Base-by-base conservation (phyloP, 257 asterid species). In the Cruciata laevipes region DNA sequence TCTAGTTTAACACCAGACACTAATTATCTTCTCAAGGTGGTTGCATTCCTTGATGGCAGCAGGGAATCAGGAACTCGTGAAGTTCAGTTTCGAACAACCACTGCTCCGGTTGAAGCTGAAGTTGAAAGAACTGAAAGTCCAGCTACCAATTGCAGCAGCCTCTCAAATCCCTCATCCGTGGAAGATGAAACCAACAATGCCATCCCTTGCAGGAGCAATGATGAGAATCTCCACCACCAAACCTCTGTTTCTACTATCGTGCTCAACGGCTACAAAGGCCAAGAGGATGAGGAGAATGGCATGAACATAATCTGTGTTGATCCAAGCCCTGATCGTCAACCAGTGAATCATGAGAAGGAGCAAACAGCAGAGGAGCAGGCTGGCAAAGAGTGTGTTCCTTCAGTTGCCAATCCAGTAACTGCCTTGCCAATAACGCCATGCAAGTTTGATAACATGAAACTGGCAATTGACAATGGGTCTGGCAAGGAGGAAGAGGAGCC, bases 101-200 rank as follows among this genome's bases (percentile, higher is more conserved):
- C 52, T 73, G 51, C 74, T 65, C 81, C 69, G 71, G 69, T 71
- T 44, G 86, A 75, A 61, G 68, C 66, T 67, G 85, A 81, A 65
- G 85, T 65, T 51, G 95, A 81, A 73, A 78, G 81, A 76, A 85
- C 85, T 66, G 83, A 73, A 73, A 87, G 92, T 63, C 86, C 88
- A 33, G 76, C 82, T 6, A 83, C 91, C 47, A 87, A 87, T 81
- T 84, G 83, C 69, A 89, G 98, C 77, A 89, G 87, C 75, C 90
- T 86, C 73, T 93, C 97, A 7, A 90, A 89, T 83, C 97, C 94
- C 69, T 89, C 97, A 27, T 86, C 97, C 0, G 83, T 89, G 40
- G 98, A 92, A 76, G 96, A 91, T 37, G 96, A 87, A 78, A 87
- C 86, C 65, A 84, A 79, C 51, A 81, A 86, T 63, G 74, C 31